These are phyloP conservation scores for Leptoxyphium fumago DNA, from an alignment of 2,329 filamentous ascomycete genomes.

Conservation along the genomic window DNA sequence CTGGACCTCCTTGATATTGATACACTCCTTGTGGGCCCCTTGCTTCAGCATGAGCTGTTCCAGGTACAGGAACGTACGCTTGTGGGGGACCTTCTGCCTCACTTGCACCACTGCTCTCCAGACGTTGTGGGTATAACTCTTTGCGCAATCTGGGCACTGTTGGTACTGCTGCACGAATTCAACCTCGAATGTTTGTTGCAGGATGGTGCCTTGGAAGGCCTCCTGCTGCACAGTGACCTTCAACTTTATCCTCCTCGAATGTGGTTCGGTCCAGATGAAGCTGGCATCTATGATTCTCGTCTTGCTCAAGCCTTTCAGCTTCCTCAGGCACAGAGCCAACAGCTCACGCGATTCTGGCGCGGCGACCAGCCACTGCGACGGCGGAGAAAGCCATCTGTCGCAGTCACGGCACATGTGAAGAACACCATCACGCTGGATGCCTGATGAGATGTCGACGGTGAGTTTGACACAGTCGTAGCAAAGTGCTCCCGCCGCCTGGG, in stretches of 20 bases:
- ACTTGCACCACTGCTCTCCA: slow-evolving; percentile 92
- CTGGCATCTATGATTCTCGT: slow-evolving; percentile 89
- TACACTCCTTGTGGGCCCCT: slow-evolving; percentile 75
- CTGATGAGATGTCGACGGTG: slow-evolving; percentile 81
- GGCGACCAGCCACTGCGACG: slow-evolving; percentile 73
- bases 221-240: slow-evolving; percentile 85
- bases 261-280: slow-evolving; percentile 97
- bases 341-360: slow-evolving; percentile 80
- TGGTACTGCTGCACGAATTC: slow-evolving; percentile 81
- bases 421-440: slow-evolving; percentile 79
- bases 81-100: slow-evolving; percentile 91
- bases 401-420: slow-evolving; percentile 90
- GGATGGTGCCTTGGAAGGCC: slow-evolving; percentile 48
- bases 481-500: slow-evolving; percentile 66
- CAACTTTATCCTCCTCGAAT: slow-evolving; percentile 81
- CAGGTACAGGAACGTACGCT: slow-evolving; percentile 69
- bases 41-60: slow-evolving; percentile 96
- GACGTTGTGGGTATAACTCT: slow-evolving; percentile 92
- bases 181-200: slow-evolving; percentile 93
- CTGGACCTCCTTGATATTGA: slow-evolving; percentile 96
- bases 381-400: slow-evolving; percentile 83
- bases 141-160: slow-evolving; percentile 88
- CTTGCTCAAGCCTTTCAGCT: slow-evolving; percentile 72
- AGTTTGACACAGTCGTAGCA: slow-evolving; percentile 95
- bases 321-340: slow-evolving; percentile 78